Conservation (phyloP, 2,329 filamentous ascomycete genomes). For the Bipolaris bicolor region DNA sequence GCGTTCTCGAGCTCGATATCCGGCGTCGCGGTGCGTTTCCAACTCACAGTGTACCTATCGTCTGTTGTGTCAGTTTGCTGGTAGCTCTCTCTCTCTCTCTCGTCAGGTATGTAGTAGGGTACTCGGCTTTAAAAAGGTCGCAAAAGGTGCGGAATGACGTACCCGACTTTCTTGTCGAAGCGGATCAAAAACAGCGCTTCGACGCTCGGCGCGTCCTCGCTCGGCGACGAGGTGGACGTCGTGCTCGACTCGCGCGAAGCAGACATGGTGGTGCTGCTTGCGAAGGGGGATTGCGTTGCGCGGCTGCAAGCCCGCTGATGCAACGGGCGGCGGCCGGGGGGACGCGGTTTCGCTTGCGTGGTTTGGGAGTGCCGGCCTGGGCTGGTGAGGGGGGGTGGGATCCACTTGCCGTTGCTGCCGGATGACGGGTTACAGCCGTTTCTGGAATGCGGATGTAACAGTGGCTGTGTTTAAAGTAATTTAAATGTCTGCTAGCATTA, state of each 20-base stretch:
- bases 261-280: conserved; percentile 15
- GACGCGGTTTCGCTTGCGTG: conserved; percentile 4
- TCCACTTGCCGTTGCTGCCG: neutral
- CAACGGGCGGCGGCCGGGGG: conserved; percentile 4
- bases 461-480: too few species aligned
- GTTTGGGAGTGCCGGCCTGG: too few species aligned
- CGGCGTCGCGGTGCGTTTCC: conserved; percentile 74
- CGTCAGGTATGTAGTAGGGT: too few species aligned
- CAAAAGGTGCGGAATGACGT: too few species aligned
- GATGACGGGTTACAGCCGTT: too few species aligned
- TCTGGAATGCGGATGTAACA: too few species aligned
- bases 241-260: conserved; percentile 35
- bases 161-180: conserved; percentile 92
- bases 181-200: conserved; percentile 86
- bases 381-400: neutral
- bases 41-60: conserved; percentile 73
- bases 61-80: too few species aligned
- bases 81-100: too few species aligned
- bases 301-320: conserved; percentile 8
- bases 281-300: neutral
- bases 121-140: too few species aligned
- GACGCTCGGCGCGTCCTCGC: conserved; percentile 33
- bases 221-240: conserved; percentile 32
- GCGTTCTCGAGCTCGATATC: conserved; percentile 80
- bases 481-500: too few species aligned